Evolutionary conservation across 306 rosid species (phyloP).

Genomic region (Dryas octopetala): DNA sequence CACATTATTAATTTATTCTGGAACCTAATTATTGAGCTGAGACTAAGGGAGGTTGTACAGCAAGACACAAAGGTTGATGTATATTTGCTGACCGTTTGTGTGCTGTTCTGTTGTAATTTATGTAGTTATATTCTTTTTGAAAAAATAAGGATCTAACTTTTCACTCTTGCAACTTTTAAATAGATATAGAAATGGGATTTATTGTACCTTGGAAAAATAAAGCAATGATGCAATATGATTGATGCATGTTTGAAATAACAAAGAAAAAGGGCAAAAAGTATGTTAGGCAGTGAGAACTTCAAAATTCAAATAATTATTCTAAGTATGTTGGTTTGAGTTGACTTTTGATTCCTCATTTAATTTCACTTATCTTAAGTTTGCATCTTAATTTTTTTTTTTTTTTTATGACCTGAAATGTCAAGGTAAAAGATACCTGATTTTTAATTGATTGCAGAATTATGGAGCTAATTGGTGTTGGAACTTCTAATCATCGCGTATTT

Average conservation of each 20-base stretch:
- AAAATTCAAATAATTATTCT: too few species aligned
- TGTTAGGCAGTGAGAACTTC: not conserved
- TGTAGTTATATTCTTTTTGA: not conserved
- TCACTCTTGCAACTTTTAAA: not conserved
- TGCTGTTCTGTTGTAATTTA: not conserved
- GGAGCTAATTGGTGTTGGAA: constrained; percentile 16
- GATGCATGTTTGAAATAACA: not conserved
- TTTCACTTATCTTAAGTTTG: not conserved
- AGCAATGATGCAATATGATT: not conserved
- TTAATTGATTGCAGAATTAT: constrained; percentile 22
- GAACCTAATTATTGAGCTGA: not conserved
- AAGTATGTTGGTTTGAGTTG: not conserved
- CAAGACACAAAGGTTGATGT: not conserved
- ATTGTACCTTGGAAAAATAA: not conserved
- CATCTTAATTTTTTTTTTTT: not conserved
- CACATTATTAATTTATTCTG: not conserved
- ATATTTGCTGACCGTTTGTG: not conserved
- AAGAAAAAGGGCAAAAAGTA: not conserved
- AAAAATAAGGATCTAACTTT: too few species aligned
- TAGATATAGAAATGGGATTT: not conserved
- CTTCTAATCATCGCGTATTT: constrained; percentile 10
- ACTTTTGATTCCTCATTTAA: not conserved
- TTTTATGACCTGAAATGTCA: not conserved
- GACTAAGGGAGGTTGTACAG: not conserved
- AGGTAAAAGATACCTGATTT: not conserved